These are phyloP conservation scores for Cyclotella atomus DNA, from an alignment of 108 stramenopile species.

Conservation along the genomic window DNA sequence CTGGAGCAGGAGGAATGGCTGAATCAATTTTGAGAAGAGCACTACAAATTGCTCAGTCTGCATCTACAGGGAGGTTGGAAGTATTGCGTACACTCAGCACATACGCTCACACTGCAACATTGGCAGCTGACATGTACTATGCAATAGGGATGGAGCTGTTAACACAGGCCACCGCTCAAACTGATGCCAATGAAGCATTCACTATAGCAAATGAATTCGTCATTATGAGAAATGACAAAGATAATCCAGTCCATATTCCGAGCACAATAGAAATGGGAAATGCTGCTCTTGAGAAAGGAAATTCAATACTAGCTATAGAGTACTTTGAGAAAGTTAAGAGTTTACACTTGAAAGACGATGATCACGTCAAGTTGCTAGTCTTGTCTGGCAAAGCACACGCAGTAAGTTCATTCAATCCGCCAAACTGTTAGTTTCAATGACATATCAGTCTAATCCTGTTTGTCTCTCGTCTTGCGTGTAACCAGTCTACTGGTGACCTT, in stretches of 20 bases:
- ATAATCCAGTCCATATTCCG: slow-evolving; percentile 32
- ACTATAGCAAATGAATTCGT: slow-evolving; percentile 45
- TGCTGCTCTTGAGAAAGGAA: slow-evolving; percentile 34
- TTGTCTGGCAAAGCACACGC: slow-evolving; percentile 31
- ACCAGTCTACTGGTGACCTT: slow-evolving; percentile 36
- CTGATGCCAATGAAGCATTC: slow-evolving; percentile 36
- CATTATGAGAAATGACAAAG: slow-evolving; percentile 37
- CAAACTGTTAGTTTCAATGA: not conserved
- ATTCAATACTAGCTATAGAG: slow-evolving; percentile 27
- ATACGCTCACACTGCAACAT: slow-evolving; percentile 44
- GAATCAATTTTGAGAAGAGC: slow-evolving; percentile 53
- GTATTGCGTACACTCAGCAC: slow-evolving; percentile 24
- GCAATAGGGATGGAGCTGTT: slow-evolving; percentile 48
- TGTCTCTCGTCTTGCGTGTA: too few species aligned
- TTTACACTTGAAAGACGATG: slow-evolving; percentile 38
- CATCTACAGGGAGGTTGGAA: slow-evolving; percentile 30
- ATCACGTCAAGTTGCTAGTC: slow-evolving; percentile 36
- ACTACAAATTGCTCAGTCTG: slow-evolving; percentile 37
- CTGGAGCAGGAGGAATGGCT: slow-evolving; percentile 49
- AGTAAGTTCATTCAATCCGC: slow-evolving; percentile 3
- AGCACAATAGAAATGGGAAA: slow-evolving; percentile 49
- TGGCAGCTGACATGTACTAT: slow-evolving; percentile 52
- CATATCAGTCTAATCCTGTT: too few species aligned
- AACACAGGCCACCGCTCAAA: slow-evolving; percentile 21
- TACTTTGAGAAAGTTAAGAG: slow-evolving; percentile 39